Conservation (phyloP, 1,284 basidiomycete genomes). For the Fistulinella staudtii region DNA sequence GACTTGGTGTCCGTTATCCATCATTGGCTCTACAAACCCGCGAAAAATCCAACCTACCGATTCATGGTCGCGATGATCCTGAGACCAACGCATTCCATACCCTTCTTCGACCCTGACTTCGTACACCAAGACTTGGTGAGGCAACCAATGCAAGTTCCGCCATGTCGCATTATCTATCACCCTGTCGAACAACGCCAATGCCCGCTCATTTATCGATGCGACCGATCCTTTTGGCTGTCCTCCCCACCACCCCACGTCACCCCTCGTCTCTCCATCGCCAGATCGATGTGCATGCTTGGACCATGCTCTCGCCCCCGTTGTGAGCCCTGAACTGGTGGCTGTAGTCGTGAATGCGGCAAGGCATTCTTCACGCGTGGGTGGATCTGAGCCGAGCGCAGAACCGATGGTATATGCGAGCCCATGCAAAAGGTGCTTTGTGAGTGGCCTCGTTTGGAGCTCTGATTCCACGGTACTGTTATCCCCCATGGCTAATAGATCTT, state of each 20-base stretch:
- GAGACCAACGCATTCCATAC: conserved; percentile 64
- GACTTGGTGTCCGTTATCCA: conserved; percentile 56
- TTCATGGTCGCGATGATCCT: conserved; percentile 39
- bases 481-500: conserved; percentile 4
- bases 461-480: conserved; percentile 7
- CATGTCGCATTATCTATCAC: conserved; percentile 48
- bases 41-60: conserved; percentile 60
- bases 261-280: conserved; percentile 5
- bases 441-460: conserved; percentile 22
- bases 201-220: conserved; percentile 45
- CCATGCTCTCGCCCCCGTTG: conserved; percentile 56
- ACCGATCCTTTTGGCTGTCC: conserved; percentile 46
- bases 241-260: conserved; percentile 54
- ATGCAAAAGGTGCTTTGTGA: conserved; percentile 43
- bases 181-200: conserved; percentile 46
- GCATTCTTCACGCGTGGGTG: conserved; percentile 39
- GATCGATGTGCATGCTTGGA: conserved; percentile 58
- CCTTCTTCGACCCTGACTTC: conserved; percentile 53
- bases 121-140: conserved; percentile 54
- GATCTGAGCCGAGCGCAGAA: conserved; percentile 50
- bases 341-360: conserved; percentile 42
- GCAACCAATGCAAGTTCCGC: conserved; percentile 59
- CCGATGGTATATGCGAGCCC: conserved; percentile 54
- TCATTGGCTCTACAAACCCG: conserved; percentile 61
- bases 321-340: conserved; percentile 46